phyloP scores from a whole-genome alignment of 1,284 basidiomycete species.

The Singerocomus rubriflavus region DNA sequence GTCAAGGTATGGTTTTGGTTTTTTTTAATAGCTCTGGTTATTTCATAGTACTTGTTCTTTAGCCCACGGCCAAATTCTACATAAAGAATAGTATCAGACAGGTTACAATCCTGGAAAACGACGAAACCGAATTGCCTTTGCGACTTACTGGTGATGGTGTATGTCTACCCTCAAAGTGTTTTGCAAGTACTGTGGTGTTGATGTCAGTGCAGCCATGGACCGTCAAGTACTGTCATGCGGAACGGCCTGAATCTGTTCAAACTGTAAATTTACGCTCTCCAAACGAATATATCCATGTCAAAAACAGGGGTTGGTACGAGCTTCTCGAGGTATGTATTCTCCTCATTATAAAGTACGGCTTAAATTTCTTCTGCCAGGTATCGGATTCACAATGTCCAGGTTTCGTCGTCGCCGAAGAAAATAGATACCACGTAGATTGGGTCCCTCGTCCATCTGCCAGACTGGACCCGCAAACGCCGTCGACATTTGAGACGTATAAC shows the following conservation, averaged over 20 bases:
- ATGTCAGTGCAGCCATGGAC: slow-evolving; percentile 69
- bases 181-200: neutral
- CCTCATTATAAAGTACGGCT: neutral
- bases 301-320: slow-evolving; percentile 73
- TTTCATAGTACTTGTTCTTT: slow-evolving; percentile 7
- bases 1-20: slow-evolving; percentile 54
- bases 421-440: slow-evolving; percentile 72
- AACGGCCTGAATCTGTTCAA: slow-evolving; percentile 44
- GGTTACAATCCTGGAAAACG: slow-evolving; percentile 74
- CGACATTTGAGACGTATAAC: slow-evolving; percentile 56
- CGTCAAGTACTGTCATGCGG: slow-evolving; percentile 66
- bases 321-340: slow-evolving; percentile 56
- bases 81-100: slow-evolving; percentile 54
- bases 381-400: slow-evolving; percentile 85
- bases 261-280: slow-evolving; percentile 53
- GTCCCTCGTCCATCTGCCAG: slow-evolving; percentile 68
- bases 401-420: slow-evolving; percentile 54
- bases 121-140: slow-evolving; percentile 69
- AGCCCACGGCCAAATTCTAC: slow-evolving; percentile 89
- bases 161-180: slow-evolving; percentile 31
- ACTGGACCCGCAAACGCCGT: slow-evolving; percentile 54
- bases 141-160: slow-evolving; percentile 86
- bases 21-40: neutral
- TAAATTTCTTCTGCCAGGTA: slow-evolving; percentile 46
- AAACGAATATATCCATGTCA: slow-evolving; percentile 72